Evolutionary conservation across 495 filamentous ascomycete species (phyloP).

Genomic region (Chaetomium cochliodes): DNA sequence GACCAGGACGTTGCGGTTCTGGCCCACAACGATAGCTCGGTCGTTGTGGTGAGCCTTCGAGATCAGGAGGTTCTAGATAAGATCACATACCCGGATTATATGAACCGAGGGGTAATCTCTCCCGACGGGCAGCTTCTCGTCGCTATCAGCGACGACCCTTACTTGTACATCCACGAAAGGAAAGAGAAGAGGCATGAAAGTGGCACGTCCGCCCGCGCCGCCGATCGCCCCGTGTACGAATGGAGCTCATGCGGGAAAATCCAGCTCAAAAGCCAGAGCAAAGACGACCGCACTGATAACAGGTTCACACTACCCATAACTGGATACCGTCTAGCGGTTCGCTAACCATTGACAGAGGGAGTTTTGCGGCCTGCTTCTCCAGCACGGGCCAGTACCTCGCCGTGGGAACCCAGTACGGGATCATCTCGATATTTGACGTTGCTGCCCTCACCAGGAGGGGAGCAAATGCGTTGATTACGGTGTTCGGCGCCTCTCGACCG

Average conservation of each 20-base stretch:
- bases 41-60: constrained; percentile 70
- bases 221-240: constrained; percentile 29
- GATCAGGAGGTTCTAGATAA: constrained; percentile 56
- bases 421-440: constrained; percentile 53
- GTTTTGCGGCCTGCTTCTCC: constrained; percentile 57
- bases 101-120: constrained; percentile 91
- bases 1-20: constrained; percentile 48
- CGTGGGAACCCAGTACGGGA: constrained; percentile 57
- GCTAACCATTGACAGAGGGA: constrained; percentile 43
- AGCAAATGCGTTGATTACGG: constrained; percentile 43
- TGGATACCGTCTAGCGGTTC: neutral
- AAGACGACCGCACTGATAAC: constrained; percentile 46
- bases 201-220: constrained; percentile 8
- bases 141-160: constrained; percentile 81
- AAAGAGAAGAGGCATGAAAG: constrained; percentile 22
- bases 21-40: constrained; percentile 83
- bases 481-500: constrained; percentile 58
- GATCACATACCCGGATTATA: constrained; percentile 70
- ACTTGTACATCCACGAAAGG: constrained; percentile 72
- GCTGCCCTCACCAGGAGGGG: constrained; percentile 38
- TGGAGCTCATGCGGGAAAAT: constrained; percentile 46
- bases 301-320: constrained; percentile 22
- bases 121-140: constrained; percentile 79
- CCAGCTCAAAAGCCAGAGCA: constrained; percentile 50
- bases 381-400: constrained; percentile 52